phyloP scores from a whole-genome alignment of 257 asterid genomes.

The Paulownia fortunei region DNA sequence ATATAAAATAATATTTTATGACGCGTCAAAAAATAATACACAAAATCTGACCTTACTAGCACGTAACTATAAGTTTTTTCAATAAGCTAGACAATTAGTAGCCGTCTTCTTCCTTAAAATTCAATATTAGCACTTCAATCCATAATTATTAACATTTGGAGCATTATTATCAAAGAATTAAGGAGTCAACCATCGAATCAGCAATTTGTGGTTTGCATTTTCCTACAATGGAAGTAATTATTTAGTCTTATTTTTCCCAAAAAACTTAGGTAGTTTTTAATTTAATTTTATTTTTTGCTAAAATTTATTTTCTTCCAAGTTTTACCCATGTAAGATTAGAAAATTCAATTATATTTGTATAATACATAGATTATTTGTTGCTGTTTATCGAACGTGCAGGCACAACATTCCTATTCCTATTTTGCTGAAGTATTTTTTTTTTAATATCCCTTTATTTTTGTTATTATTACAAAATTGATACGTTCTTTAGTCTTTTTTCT shows the following conservation, averaged over 20 bases:
- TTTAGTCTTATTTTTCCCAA: neutral
- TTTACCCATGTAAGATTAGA: too few relatives aligned
- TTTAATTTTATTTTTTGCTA: neutral
- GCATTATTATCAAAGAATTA: neutral
- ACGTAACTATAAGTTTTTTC: neutral
- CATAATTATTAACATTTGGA: neutral
- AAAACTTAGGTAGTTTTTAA: neutral
- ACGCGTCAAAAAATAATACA: neutral
- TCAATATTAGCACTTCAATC: neutral
- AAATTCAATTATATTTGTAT: too few relatives aligned
- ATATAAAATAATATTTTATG: neutral
- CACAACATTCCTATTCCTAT: constrained; percentile 21
- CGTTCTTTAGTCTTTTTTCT: neutral
- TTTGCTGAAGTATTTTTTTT: neutral
- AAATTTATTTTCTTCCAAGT: neutral
- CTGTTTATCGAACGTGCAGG: constrained; percentile 41
- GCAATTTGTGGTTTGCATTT: neutral
- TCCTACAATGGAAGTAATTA: neutral
- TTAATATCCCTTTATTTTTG: neutral
- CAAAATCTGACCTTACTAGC: neutral
- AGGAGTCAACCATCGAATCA: neutral
- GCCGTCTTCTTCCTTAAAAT: neutral
- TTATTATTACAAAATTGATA: neutral
- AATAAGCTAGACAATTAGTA: too few relatives aligned
- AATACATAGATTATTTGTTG: neutral